Evolutionary conservation across 345 rosid species (phyloP).

Genomic region (Bruguiera gymnorhiza): DNA sequence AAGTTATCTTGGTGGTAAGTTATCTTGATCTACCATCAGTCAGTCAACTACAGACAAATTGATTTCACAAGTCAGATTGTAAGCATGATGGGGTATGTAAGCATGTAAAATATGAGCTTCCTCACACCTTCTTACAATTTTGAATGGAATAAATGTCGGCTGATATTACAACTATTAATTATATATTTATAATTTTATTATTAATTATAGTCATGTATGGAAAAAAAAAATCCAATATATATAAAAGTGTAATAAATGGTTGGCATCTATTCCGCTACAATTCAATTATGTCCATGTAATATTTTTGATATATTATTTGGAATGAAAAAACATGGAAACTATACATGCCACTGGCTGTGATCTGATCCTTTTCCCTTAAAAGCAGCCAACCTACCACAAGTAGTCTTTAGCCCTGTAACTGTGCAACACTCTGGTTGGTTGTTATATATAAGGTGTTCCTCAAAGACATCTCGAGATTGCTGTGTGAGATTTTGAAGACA

Average conservation of each 20-base stretch:
- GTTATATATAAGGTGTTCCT: conserved; percentile 1
- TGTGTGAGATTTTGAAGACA: not conserved
- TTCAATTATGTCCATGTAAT: no score
- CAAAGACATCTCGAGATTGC: not conserved
- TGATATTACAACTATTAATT: no score
- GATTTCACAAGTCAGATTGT: not conserved
- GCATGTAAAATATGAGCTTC: not conserved
- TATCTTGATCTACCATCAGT: not conserved
- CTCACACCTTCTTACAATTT: no score
- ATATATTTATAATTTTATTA: no score
- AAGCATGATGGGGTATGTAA: not conserved
- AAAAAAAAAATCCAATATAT: no score
- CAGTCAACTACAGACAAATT: not conserved
- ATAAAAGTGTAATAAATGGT: no score
- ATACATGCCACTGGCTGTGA: not conserved
- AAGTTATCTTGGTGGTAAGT: no score
- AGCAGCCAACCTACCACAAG: not conserved
- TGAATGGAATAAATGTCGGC: no score
- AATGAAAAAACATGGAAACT: not conserved
- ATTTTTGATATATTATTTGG: not conserved
- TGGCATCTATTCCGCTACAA: no score
- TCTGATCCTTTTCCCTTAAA: not conserved
- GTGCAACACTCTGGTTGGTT: not conserved
- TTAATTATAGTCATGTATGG: no score
- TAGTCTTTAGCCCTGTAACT: not conserved